phyloP scores from a whole-genome alignment of 1,284 basidiomycete genomes.

The Papiliotrema nemorosa region DNA sequence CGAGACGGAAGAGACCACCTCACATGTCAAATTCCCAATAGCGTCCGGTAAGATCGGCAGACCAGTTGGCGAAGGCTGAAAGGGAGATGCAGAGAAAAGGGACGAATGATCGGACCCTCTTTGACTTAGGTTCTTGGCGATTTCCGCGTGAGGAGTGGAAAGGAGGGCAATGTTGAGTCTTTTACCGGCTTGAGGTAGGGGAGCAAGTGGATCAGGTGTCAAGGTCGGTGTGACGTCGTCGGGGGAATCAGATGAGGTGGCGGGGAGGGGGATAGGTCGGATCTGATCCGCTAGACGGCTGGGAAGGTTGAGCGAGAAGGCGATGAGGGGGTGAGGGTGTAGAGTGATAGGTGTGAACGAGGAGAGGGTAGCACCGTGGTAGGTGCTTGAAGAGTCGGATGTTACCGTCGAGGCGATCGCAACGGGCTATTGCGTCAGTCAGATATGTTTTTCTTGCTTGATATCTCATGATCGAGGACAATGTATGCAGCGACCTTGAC shows the following conservation, averaged over 20 bases:
- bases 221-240: not conserved
- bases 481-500: too few species aligned
- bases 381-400: constrained; percentile 17
- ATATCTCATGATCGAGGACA: too few species aligned
- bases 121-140: constrained; percentile 32
- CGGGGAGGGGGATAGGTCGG: constrained; percentile 38
- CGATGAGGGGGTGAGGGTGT: constrained; percentile 77
- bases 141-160: constrained; percentile 18
- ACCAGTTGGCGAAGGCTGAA: not conserved
- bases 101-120: constrained; percentile 26
- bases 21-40: constrained; percentile 26
- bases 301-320: constrained; percentile 83
- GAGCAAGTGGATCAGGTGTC: not conserved
- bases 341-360: constrained; percentile 88
- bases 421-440: constrained; percentile 35
- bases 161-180: constrained; percentile 34
- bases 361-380: constrained; percentile 84
- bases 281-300: constrained; percentile 71
- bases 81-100: constrained; percentile 16
- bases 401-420: constrained; percentile 41
- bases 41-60: constrained; percentile 18
- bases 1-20: constrained; percentile 26
- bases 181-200: not conserved
- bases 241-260: not conserved
- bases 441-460: too few species aligned